phyloP scores from a whole-genome alignment of 1,284 basidiomycete species.

The Cutaneotrichosporon cavernicola region DNA sequence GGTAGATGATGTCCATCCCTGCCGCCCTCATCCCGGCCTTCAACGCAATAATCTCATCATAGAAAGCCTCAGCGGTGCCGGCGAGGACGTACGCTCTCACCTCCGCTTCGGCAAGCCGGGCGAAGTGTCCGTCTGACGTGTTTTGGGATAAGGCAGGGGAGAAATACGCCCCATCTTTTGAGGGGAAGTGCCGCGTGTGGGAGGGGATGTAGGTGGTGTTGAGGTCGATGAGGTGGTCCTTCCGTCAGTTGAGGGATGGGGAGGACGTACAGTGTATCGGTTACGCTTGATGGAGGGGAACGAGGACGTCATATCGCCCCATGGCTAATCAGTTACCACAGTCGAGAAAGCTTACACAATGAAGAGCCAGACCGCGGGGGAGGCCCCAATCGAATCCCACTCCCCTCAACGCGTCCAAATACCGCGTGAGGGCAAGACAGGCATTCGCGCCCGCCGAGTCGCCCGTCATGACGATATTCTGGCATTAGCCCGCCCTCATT shows the following conservation, averaged over 20 bases:
- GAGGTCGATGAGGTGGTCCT: slow-evolving; percentile 20
- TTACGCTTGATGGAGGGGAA: slow-evolving; percentile 19
- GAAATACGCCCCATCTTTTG: slow-evolving; percentile 15
- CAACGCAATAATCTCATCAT: slow-evolving; percentile 16
- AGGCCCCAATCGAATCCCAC: slow-evolving; percentile 15
- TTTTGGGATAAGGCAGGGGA: slow-evolving; percentile 16
- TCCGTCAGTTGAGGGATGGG: neutral
- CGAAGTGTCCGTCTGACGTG: slow-evolving; percentile 14
- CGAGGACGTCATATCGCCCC: slow-evolving; percentile 20
- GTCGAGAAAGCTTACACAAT: neutral
- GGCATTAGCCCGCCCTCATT: neutral
- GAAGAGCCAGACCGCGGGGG: slow-evolving; percentile 7
- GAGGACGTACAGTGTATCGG: slow-evolving; percentile 15
- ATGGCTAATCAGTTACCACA: slow-evolving; percentile 16
- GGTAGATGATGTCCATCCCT: slow-evolving; percentile 11
- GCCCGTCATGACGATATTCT: slow-evolving; percentile 24
- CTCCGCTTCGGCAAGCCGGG: slow-evolving; percentile 16
- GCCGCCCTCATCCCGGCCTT: slow-evolving; percentile 8
- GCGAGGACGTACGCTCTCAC: slow-evolving; percentile 15
- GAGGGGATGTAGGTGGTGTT: slow-evolving; percentile 13
- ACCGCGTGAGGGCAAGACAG: slow-evolving; percentile 19
- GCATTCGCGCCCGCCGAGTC: slow-evolving; percentile 20
- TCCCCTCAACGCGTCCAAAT: slow-evolving; percentile 20
- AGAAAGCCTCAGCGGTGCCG: slow-evolving; percentile 15
- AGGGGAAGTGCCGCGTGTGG: slow-evolving; percentile 11